phyloP scores from a whole-genome alignment of 768 basidiomycete species.

The Kwoniella newhampshirensis region DNA sequence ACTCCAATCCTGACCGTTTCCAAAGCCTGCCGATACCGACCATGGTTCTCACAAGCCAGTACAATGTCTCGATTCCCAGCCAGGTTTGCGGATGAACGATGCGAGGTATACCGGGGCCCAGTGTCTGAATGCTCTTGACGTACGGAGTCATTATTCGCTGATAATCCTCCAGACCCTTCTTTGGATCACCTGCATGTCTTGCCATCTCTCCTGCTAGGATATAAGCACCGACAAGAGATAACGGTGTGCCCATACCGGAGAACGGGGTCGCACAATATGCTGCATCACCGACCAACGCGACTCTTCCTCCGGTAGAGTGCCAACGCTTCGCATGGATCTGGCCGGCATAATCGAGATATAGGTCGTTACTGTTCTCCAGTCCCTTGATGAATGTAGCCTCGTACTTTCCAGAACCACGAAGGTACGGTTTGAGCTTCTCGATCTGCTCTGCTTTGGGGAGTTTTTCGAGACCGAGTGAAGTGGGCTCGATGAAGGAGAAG shows the following conservation, averaged over 20 bases:
- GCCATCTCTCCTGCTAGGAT: constrained; percentile 34
- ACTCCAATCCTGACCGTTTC: too few relatives aligned
- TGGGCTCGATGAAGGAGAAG: constrained; percentile 7
- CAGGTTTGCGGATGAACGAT: neutral
- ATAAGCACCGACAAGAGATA: constrained; percentile 35
- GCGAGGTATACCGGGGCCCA: constrained; percentile 12
- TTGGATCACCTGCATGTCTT: neutral
- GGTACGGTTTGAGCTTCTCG: constrained; percentile 12
- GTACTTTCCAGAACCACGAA: constrained; percentile 28
- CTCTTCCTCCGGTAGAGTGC: constrained; percentile 14
- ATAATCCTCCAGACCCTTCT: constrained; percentile 3
- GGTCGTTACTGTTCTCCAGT: constrained; percentile 22
- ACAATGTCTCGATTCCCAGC: too few relatives aligned
- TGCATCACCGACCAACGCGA: constrained; percentile 35
- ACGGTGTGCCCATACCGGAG: constrained; percentile 35
- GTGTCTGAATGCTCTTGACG: constrained; percentile 8
- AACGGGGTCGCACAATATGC: constrained; percentile 36
- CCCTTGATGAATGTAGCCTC: constrained; percentile 22
- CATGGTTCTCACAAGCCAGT: too few relatives aligned
- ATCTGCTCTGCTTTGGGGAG: constrained; percentile 15
- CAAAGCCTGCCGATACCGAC: too few relatives aligned
- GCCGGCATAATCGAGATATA: constrained; percentile 28
- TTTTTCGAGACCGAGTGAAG: constrained; percentile 18
- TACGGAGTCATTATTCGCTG: constrained; percentile 4
- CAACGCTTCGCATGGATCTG: constrained; percentile 27